Conservation (phyloP, 1,284 basidiomycete species). For the Xanthoconium separans region DNA sequence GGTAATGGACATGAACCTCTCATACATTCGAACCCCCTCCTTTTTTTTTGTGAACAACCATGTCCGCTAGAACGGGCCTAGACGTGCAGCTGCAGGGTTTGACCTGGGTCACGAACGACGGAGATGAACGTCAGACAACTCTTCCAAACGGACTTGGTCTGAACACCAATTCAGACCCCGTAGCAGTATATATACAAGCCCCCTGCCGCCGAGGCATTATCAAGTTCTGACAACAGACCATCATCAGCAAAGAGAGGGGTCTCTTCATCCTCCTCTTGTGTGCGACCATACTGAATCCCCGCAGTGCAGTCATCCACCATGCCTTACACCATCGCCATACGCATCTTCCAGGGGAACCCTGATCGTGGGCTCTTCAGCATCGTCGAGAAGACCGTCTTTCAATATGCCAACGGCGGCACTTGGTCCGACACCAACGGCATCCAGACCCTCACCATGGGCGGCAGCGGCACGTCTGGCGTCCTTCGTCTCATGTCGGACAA, state of each 20-base stretch:
- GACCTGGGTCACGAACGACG: neutral
- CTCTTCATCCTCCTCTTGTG: neutral
- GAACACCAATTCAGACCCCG: neutral
- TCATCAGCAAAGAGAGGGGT: constrained; percentile 1
- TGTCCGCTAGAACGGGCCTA: no score
- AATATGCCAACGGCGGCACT: constrained; percentile 30
- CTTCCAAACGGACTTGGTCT: neutral
- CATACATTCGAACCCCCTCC: no score
- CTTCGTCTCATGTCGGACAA: constrained; percentile 33
- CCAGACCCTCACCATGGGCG: constrained; percentile 33
- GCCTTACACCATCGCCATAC: constrained; percentile 35
- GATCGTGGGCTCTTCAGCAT: constrained; percentile 28
- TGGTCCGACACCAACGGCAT: constrained; percentile 28
- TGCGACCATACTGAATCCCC: neutral
- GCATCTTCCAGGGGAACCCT: constrained; percentile 34
- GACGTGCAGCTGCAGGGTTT: no score
- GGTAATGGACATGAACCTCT: neutral
- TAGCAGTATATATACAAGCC: neutral
- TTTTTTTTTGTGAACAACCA: no score
- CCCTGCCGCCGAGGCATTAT: neutral
- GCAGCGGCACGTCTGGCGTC: constrained; percentile 40
- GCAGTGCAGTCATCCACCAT: constrained; percentile 11
- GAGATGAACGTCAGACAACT: neutral
- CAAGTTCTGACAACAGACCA: neutral
- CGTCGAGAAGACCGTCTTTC: constrained; percentile 35